Evolutionary conservation across 1,139 yeast species (phyloP), one percentile per base, ranked within the genome.

Genomic region (Sugiyamaella paludigena): DNA sequence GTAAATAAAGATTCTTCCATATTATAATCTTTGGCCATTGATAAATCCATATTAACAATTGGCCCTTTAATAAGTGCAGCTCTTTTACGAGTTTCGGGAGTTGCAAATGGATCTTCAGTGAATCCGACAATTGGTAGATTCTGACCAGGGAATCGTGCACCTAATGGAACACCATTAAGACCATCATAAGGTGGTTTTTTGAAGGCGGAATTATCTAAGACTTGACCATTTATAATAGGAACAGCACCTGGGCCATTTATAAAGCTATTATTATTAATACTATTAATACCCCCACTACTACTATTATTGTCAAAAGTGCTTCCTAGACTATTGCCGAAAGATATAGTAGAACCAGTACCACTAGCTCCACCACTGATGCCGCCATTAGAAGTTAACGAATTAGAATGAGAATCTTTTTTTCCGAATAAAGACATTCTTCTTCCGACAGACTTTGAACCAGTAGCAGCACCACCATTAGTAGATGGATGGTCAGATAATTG

Each of bases 41-140:
- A 76, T 52, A 80, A 79, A 63, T 91, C 97, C 43, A 91, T 67
- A 62, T 89, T 88, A 45, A 91, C 66, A 8, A 91, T 81, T 1
- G 98, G 98, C 0, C 98, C 98, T 50, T 78, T 79, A 29, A 83
- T 71, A 43, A 91, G 70, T 0, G 98, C 96, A 5, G 84, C 80
- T 48, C 89, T 75, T 62, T 91, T 91, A 39, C 96, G 74, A 56
- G 81, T 84, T 63, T 89, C 97, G 2, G 83, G 75, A 1, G 83
- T 74, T 1, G 87, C 84, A 48, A 72, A 72, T 6, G 79, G 73
- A 57, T 76, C 79, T 26, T 74, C 75, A 1, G 72, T 64, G 45
- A 69, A 68, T 1, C 83, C 83, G 19, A 78, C 75, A 7, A 78
- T 62, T 0, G 79, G 73, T 24, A 72, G 52, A 49, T 72, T 73